Base-by-base conservation (phyloP, 140 eudicot genomes). In the Bidens hawaiensis region DNA sequence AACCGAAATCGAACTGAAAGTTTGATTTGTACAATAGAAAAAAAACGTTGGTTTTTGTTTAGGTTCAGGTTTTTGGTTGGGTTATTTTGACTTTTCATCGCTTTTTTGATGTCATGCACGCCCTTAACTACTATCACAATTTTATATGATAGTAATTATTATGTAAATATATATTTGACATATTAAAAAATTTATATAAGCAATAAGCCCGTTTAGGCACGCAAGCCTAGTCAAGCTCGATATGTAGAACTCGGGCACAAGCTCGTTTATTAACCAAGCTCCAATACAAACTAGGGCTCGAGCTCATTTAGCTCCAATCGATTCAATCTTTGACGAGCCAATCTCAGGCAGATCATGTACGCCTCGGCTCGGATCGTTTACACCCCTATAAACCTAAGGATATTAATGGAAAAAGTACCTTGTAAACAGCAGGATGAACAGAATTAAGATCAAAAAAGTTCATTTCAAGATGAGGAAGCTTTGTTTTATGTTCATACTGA, bases 401-500 rank as follows among this genome's bases (percentile, higher is more conserved):
- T 36, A 1, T 36, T 2, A 36, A 36, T 36, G 12, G 15, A 14
- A 38, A 43, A 28, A 16, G 19, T 74, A 91, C 98, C 97, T 88
- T 85, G 83, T 80, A 88, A 67, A 93, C 84, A 42, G 95, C 89
- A 45, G 97, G 90, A 71, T 93, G 99, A 60, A 93, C 83, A 54
- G 93, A 78, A 73, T 70, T 89, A 56, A 93, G 85, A 46, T 75
- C 81, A 66, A 93, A 93, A 72, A 88, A 77, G 71, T 81, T 93
- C 13, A 81, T 76, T 59, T 88, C 97, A 16, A 93, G 84, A 61
- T 93, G 97, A 60, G 95, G 91, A 58, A 93, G 89, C 71, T 75
- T 76, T 19, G 95, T 85, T 45, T 95, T 96, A 73, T 93, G 99
- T 74, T 93, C 97, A 60, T 85, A 93, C 61, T 93, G 99, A 67